A percentile compares a stretch with the other conserved stretches of the same genome.
Conservation (phyloP, 331 rosid genomes). For the Malus hybrid region DNA sequence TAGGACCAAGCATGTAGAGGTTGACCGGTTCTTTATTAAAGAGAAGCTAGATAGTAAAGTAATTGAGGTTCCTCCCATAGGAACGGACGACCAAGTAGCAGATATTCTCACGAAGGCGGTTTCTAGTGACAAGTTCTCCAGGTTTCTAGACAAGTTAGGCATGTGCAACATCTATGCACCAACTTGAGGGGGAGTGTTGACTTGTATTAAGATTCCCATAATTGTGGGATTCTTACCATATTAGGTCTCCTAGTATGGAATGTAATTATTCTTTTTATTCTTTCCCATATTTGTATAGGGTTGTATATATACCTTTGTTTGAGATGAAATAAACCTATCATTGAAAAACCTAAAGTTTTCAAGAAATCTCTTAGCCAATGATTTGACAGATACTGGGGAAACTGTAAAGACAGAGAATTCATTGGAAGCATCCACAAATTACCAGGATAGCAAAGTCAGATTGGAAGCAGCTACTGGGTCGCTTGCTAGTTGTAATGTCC, state of each 20-base stretch:
- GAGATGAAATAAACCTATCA: too few species aligned
- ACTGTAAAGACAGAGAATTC: slow-evolving; percentile 15
- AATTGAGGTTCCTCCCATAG: background rate
- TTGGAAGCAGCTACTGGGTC: slow-evolving; percentile 23
- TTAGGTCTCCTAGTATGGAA: too few species aligned
- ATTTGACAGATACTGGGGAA: slow-evolving; percentile 19
- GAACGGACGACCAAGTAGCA: background rate
- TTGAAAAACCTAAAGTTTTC: slow-evolving; percentile 10
- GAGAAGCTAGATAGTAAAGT: background rate
- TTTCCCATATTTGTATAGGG: too few species aligned
- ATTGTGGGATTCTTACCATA: too few species aligned
- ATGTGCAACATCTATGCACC: too few species aligned
- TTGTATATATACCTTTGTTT: too few species aligned
- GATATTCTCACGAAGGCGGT: background rate
- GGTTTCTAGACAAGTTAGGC: too few species aligned
- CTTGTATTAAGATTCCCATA: too few species aligned
- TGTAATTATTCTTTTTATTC: too few species aligned
- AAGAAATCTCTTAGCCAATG: slow-evolving; percentile 19
- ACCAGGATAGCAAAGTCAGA: slow-evolving; percentile 21
- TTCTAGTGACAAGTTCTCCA: too few species aligned
- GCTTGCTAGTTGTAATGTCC: slow-evolving; percentile 18
- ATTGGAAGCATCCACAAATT: slow-evolving; percentile 21
- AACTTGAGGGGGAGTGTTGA: too few species aligned
- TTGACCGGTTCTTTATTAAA: background rate
- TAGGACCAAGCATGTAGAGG: background rate